Evolutionary conservation across 1,284 basidiomycete genomes (phyloP).

Genomic region (Anthracocystis panici-leucophaei): DNA sequence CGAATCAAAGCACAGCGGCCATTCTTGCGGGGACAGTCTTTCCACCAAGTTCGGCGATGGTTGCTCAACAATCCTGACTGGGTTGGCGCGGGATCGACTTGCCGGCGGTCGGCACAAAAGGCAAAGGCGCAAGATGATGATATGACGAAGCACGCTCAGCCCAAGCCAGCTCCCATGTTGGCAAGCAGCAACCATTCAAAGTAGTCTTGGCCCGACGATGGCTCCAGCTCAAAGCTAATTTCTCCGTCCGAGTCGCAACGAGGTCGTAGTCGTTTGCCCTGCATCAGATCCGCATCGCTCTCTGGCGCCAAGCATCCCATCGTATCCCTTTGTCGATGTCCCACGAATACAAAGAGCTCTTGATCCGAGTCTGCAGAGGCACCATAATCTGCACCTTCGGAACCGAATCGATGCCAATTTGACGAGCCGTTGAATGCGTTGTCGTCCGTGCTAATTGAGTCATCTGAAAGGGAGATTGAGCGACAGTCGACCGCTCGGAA

Average conservation of each 20-base stretch:
- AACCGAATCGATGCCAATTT: slow-evolving; percentile 40
- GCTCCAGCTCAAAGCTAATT: slow-evolving; percentile 14
- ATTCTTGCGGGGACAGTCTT: background rate
- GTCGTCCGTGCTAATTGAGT: background rate
- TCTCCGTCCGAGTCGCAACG: slow-evolving; percentile 19
- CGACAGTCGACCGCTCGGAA: slow-evolving; percentile 74
- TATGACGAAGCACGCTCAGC: slow-evolving; percentile 10
- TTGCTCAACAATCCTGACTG: slow-evolving; percentile 28
- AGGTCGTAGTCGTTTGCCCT: slow-evolving; percentile 43
- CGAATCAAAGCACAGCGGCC: background rate
- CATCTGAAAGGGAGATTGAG: background rate
- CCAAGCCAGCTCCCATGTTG: slow-evolving; percentile 37
- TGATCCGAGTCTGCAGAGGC: slow-evolving; percentile 44
- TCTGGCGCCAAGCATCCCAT: slow-evolving; percentile 45
- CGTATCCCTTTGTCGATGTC: slow-evolving; percentile 41
- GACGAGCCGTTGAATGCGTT: background rate
- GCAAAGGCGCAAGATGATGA: background rate
- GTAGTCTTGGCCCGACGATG: slow-evolving; percentile 38
- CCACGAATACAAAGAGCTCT: slow-evolving; percentile 59
- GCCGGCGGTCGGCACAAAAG: no score
- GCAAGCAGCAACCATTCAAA: slow-evolving; percentile 60
- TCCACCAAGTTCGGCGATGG: slow-evolving; percentile 15
- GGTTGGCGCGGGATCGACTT: slow-evolving; percentile 12
- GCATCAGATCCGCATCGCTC: slow-evolving; percentile 53
- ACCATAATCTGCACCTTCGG: slow-evolving; percentile 26